Evolutionary conservation across 306 rosid species (phyloP).

Genomic region (Dalbergia cochinchinensis): DNA sequence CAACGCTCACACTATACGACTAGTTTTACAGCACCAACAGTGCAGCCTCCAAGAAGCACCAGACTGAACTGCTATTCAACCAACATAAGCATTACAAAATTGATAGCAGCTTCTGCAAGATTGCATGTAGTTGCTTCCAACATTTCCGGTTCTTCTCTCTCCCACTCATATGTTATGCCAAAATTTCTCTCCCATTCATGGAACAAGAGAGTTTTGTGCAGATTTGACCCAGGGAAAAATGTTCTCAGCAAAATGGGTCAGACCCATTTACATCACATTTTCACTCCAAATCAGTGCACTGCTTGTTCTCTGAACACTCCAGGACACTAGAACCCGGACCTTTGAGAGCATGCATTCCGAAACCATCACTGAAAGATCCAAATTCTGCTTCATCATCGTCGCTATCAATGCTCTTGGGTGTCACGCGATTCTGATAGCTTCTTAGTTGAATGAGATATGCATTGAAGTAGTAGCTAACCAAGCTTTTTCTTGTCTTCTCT

Average conservation of each 20-base stretch:
- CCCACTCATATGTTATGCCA: not conserved
- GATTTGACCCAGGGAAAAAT: conserved; percentile 9
- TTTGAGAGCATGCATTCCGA: conserved; percentile 59
- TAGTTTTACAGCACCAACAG: conserved; percentile 49
- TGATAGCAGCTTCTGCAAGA: conserved; percentile 41
- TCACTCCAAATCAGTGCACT: conserved; percentile 53
- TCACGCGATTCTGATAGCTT: conserved; percentile 85
- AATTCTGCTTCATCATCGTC: conserved; percentile 87
- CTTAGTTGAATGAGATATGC: conserved; percentile 72
- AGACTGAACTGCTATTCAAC: conserved; percentile 40
- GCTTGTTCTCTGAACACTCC: conserved; percentile 66
- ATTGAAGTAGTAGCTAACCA: conserved; percentile 88
- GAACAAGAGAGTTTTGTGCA: conserved; percentile 1
- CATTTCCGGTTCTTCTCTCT: not conserved
- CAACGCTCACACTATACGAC: not conserved
- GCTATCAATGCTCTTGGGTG: conserved; percentile 69
- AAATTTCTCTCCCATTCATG: conserved; percentile 10
- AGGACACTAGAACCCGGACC: conserved; percentile 42
- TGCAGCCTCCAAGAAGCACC: conserved; percentile 47
- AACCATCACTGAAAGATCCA: conserved; percentile 66
- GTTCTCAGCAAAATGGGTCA: conserved; percentile 36
- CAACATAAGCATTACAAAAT: conserved; percentile 36
- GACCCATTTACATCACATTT: conserved; percentile 26
- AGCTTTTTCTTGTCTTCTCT: conserved; percentile 60
- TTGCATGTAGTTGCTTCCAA: conserved; percentile 46